phyloP scores from a whole-genome alignment of 768 basidiomycete species.

The Symmetrospora coprosmae region DNA sequence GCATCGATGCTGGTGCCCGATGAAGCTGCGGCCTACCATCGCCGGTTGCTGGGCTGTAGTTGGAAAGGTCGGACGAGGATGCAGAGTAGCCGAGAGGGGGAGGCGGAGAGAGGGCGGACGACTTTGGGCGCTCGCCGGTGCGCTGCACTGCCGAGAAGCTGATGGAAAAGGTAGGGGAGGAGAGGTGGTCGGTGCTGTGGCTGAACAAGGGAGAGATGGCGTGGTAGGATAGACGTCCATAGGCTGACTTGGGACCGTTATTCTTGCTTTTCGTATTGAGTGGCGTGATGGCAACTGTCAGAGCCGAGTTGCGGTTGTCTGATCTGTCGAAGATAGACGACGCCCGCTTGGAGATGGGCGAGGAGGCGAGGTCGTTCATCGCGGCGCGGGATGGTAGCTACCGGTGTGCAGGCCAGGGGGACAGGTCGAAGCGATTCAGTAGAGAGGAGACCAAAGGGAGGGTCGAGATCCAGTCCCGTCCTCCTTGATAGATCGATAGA shows the following conservation, averaged over 20 bases:
- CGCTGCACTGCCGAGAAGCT: not conserved
- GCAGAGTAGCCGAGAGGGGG: not conserved
- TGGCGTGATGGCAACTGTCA: not conserved
- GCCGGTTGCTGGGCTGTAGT: too few relatives aligned
- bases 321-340: too few relatives aligned
- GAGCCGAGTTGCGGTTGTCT: not conserved
- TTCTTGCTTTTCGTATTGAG: not conserved
- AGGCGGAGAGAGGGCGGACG: not conserved
- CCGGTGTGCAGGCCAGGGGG: too few relatives aligned
- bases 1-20: too few relatives aligned
- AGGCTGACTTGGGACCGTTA: not conserved
- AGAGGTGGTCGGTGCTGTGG: not conserved
- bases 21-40: too few relatives aligned
- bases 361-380: too few relatives aligned
- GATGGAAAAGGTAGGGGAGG: not conserved
- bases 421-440: too few relatives aligned
- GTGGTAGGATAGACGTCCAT: not conserved
- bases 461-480: too few relatives aligned
- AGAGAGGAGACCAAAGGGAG: too few relatives aligned
- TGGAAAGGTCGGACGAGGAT: not conserved
- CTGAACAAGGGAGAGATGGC: not conserved
- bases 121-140: not conserved
- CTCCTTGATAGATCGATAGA: too few relatives aligned
- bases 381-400: too few relatives aligned
- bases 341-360: too few relatives aligned